Base-by-base conservation (phyloP, 768 basidiomycete species). In the Termitomyces sp. region DNA sequence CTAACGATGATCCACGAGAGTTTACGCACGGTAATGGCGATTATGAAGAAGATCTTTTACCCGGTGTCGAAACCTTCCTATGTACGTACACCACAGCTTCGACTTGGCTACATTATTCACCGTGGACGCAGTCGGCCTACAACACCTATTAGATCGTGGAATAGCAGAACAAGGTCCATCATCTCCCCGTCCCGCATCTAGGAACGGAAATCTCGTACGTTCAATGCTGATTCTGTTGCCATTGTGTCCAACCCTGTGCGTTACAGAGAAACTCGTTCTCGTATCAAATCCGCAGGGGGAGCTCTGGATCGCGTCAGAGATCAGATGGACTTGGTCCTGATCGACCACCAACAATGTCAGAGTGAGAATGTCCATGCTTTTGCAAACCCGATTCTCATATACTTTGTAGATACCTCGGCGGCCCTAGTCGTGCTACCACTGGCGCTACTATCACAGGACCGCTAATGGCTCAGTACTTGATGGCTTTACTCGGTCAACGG, bases 381-480 rank as follows among this genome's bases (percentile, higher is more conserved):
- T 18, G 13, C 24, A 18, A 10, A 12, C 34, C 46, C 53, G 32
- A 32, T 43, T 27, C 44, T 54, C n/a, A 45, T 56, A 56, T 45
- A 36, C 43, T 18, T 32, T 63, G 51, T 34, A 61, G 78, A 42
- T 79, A 72, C 59, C 49, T 76, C 36, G 71, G 73, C 36, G 62
- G 60, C 32, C 66, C 72, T 24, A 55, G 71, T 49, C 50, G 45
- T 14, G 70, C 69, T 6, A 72, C 72, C 39, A 67, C 65, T 36
- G 69, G 66, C 37, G 62, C 67, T 16, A 67, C 69, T 37, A 89
- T 89, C 40, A 76, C 79, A 18, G 86, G 86, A 2, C 77, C 81
- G 6, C 62, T 89, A 27, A 85, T 91, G 84, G 82, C 85, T 0
- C 89, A 89, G 64, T 91, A 91, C 69, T 73, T 92, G 2, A 76